Evolutionary conservation across 2,329 filamentous ascomycete species (phyloP), one percentile per base, ranked within the genome.

Genomic region (Fonsecaea pugnacius): DNA sequence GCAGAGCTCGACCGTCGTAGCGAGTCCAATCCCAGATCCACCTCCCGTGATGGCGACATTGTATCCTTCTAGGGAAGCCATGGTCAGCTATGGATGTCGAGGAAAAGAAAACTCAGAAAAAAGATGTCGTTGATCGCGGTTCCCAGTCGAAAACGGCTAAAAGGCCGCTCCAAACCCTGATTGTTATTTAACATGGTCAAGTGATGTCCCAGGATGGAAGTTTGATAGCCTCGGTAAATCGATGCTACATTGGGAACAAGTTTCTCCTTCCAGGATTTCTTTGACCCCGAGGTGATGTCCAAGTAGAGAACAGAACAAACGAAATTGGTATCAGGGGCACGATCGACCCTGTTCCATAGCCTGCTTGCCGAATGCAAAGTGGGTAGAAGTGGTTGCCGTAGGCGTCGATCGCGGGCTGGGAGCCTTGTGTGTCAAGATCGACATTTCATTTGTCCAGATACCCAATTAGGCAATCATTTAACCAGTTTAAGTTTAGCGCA

Each of bases 1-100:
- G 2, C 32, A 30, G 16, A 60, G 46, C 30, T 52, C 58, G 10
- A 60, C 21, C 8, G 40, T 48, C 14, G 58, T 24, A 6, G 43
- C 58, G 12, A 60, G 33, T 8, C 58, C 58, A 21, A 60, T 60
- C 2, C 58, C 58, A 21, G 43, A 52, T 35, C 51, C 51, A 4
- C 58, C 58, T 2, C 58, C 58, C 2, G 58, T 60, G 43, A 53
- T 56, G 53, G 43, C 43, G 24, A 48, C 24, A 12, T 24, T 48
- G 43, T 53, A 53, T 32, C 33, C 33, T 36, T 53, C 51, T 12
- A 53, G 18, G 4, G 51, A 53, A 6, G 16, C 21, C 51, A 53
- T 53, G 18, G 21, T 48, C 21, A 48, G 9, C 12, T 9, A 24
- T 48, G 3, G 24, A 7, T 48, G 9, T 24, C 4, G 18, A 30